Evolutionary conservation across 305 asterid species (phyloP), one percentile per base, ranked within the genome.

Genomic region (Coffea humblotiana): DNA sequence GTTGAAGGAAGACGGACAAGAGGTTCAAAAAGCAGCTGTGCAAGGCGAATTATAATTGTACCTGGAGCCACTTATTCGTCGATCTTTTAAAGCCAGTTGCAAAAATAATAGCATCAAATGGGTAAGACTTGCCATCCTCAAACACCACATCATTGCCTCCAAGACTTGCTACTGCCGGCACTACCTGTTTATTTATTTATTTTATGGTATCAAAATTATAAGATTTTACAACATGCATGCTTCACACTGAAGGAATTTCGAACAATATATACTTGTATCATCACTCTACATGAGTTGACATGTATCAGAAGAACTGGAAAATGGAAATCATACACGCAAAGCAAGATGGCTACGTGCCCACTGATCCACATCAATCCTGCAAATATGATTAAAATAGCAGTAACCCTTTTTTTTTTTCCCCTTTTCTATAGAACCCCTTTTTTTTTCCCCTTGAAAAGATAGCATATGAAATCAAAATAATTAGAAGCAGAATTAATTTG

Each of bases 81-180:
- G 97, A 85, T 84, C 94, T 89, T 73, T 88, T 90, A 80, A 92
- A 94, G 3, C 98, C 98, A 6, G 97, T 94, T 45, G 97, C 92
- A 71, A 92, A 92, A 18, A 92, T 72, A 32, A 92, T 85, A 12
- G 77, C 92, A 63, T 92, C 97, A 76, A 88, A 91, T 23, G 85
- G 72, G 71, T 77, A 72, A 11, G 85, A 81, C 18, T 80, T 82
- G 51, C 81, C 91, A 72, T 89, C 89, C 84, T 88, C 87, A 72
- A 94, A 89, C 45, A 74, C 68, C 23, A 86, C 92, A n/a, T 47
- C 78, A 23, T 84, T 85, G 47, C 87, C 88, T 65, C 72, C 79
- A 13, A 91, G 47, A 73, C 88, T 82, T 72, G 11, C 80, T 66
- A 92, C 63, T 25, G 83, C 90, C 0, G 97, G 93, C 84, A 88